Percentiles rank a stretch among this genome's conserved stretches.
Conservation (phyloP, 257 asterid genomes). For the Plantago ovata region DNA sequence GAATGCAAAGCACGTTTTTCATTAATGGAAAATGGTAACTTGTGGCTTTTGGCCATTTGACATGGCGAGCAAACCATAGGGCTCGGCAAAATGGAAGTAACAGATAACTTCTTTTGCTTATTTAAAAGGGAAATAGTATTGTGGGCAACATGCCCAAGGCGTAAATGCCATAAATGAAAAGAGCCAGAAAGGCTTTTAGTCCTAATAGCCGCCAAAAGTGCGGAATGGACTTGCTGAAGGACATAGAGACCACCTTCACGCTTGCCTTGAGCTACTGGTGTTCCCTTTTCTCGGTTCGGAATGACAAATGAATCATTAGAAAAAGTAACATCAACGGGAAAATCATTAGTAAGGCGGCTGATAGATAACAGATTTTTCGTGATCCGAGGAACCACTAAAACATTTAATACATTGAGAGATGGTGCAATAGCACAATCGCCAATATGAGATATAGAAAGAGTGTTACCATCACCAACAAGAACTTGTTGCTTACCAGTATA, state of each 20-base stretch:
- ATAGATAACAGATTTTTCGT: background rate
- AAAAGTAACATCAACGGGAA: background rate
- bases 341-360: background rate
- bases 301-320: background rate
- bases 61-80: constrained; percentile 1
- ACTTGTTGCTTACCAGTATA: background rate
- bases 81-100: constrained; percentile 2
- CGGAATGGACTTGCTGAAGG: background rate
- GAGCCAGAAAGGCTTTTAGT: background rate
- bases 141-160: background rate
- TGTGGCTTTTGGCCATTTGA: constrained; percentile 9
- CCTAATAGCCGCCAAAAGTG: background rate
- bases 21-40: constrained; percentile 3
- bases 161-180: background rate
- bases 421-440: background rate
- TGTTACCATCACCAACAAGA: background rate
- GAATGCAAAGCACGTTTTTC: background rate
- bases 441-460: background rate
- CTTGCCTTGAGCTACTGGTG: background rate
- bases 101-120: background rate
- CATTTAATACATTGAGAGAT: background rate
- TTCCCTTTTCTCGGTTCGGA: background rate
- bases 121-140: background rate
- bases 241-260: background rate
- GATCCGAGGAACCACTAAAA: background rate